phyloP scores from a whole-genome alignment of 176 grass and related monocot species.

The Carex cristatella region DNA sequence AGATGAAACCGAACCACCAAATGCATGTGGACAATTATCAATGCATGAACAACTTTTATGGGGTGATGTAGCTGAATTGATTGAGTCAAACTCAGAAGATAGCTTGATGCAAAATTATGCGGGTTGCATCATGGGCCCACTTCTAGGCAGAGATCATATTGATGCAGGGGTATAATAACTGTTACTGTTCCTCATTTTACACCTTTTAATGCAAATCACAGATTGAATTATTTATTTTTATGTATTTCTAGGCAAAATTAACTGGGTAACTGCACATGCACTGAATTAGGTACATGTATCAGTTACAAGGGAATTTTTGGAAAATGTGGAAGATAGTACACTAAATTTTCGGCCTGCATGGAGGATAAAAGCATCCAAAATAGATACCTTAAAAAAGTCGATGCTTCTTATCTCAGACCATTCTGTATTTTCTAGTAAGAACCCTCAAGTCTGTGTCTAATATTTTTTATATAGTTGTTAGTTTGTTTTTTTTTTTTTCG shows the following conservation, averaged over 20 bases:
- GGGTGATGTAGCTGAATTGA: constrained; percentile 49
- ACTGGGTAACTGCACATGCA: not conserved
- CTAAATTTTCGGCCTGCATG: constrained; percentile 46
- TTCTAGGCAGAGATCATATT: constrained; percentile 53
- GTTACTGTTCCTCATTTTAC: not conserved
- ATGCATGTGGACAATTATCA: constrained; percentile 44
- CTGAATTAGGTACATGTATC: constrained; percentile 40
- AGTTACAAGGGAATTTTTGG: constrained; percentile 67
- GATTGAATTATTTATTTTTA: not conserved
- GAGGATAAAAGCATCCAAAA: constrained; percentile 63
- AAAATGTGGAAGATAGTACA: constrained; percentile 55
- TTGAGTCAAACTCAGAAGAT: constrained; percentile 52
- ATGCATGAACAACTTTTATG: constrained; percentile 66
- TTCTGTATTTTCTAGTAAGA: constrained; percentile 65
- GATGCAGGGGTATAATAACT: constrained; percentile 55
- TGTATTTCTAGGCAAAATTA: not conserved
- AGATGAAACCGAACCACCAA: constrained; percentile 28
- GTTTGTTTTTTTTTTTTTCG: not conserved
- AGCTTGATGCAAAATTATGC: constrained; percentile 53
- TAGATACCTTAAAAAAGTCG: constrained; percentile 43
- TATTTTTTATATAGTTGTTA: not conserved
- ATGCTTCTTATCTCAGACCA: constrained; percentile 85
- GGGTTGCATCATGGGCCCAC: constrained; percentile 54
- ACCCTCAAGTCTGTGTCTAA: constrained; percentile 10
- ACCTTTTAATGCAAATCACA: not conserved